Evolutionary conservation across 768 basidiomycete genomes (phyloP).

Genomic region (Boletus rex-veris): DNA sequence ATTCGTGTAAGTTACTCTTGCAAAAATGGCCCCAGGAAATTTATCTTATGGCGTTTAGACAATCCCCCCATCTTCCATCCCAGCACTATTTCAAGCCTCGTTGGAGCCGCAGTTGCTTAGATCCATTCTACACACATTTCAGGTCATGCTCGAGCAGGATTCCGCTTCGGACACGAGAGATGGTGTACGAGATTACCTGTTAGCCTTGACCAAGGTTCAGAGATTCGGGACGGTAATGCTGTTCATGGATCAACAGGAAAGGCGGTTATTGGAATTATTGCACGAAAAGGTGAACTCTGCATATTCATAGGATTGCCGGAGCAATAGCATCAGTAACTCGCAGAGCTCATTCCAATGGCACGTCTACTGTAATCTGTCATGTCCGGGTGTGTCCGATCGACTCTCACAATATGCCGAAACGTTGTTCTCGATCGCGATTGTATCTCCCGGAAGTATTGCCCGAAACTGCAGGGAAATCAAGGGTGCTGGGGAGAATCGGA

Average conservation of each 20-base stretch:
- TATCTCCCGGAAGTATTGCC: too few species aligned
- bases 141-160: conserved; percentile 25
- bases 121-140: conserved; percentile 54
- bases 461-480: too few species aligned
- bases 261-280: conserved; percentile 42
- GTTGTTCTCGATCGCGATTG: too few species aligned
- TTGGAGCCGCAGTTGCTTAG: conserved; percentile 63
- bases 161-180: conserved; percentile 9
- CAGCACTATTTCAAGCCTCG: conserved; percentile 63
- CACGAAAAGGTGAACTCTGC: conserved; percentile 33
- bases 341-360: too few species aligned
- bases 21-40: background rate
- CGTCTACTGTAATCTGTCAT: too few species aligned
- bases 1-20: conserved; percentile 47
- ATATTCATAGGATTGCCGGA: too few species aligned
- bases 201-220: conserved; percentile 49
- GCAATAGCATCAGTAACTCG: background rate
- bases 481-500: too few species aligned
- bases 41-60: conserved; percentile 34
- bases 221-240: conserved; percentile 62
- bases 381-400: too few species aligned
- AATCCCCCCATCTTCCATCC: conserved; percentile 53
- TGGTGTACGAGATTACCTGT: conserved; percentile 46
- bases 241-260: conserved; percentile 60
- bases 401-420: too few species aligned